Conservation (phyloP, 2,329 filamentous ascomycete species). For the Dactylellina sp. region DNA sequence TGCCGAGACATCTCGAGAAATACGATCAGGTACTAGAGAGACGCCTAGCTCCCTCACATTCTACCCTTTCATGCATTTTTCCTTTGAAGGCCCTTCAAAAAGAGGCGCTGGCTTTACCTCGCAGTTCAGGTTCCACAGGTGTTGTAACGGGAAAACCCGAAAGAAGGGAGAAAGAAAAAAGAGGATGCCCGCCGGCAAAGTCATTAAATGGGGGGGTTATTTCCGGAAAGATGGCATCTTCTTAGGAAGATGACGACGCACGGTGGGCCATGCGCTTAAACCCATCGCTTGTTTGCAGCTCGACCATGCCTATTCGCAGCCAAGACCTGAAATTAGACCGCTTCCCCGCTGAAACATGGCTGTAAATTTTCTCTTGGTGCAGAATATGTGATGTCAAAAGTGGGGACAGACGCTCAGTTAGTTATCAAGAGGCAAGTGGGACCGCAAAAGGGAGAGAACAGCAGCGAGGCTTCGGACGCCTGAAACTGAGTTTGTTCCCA, state of each 20-base stretch:
- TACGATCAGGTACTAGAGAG: conserved; percentile 6
- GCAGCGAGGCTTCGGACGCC: no score
- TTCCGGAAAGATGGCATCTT: conserved; percentile 43
- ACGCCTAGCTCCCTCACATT: conserved; percentile 28
- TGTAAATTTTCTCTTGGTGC: conserved; percentile 23
- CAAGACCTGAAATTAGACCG: conserved; percentile 51
- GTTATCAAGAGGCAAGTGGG: not conserved
- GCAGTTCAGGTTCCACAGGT: conserved; percentile 5
- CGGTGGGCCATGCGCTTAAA: conserved; percentile 53
- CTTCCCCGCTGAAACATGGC: conserved; percentile 52
- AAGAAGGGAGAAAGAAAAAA: no score
- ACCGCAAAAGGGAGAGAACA: not conserved
- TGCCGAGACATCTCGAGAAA: conserved; percentile 12
- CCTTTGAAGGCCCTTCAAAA: conserved; percentile 7
- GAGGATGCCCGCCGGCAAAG: conserved; percentile 7
- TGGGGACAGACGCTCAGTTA: conserved; percentile 3
- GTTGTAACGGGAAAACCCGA: not conserved
- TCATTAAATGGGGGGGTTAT: conserved; percentile 21
- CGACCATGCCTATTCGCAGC: conserved; percentile 28
- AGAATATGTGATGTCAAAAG: conserved; percentile 30
- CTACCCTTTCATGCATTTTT: not conserved
- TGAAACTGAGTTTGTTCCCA: conserved; percentile 10
- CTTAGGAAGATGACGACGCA: conserved; percentile 50
- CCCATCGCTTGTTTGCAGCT: conserved; percentile 40
- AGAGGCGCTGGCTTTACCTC: conserved; percentile 29